Conservation (phyloP, 345 rosid genomes). For the Melaleuca quinquenervia region DNA sequence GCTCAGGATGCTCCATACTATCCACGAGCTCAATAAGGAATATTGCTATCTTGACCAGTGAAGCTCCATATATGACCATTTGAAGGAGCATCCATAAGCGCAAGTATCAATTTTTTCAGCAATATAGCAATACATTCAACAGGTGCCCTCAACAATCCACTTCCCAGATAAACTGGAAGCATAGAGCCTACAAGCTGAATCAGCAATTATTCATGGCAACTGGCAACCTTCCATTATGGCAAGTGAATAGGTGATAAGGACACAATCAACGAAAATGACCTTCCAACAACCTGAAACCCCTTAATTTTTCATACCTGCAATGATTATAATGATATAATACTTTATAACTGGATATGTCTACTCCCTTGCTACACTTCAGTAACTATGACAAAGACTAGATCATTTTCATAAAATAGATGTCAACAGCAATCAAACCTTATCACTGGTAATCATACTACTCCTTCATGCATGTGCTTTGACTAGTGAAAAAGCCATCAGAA, state of each 20-base stretch:
- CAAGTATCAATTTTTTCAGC: not conserved
- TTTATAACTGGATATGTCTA: not conserved
- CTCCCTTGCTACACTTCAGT: not conserved
- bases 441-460: not conserved
- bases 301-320: not conserved
- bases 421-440: not conserved
- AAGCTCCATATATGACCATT: not conserved
- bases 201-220: not conserved
- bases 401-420: not conserved
- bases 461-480: not conserved
- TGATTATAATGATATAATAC: not conserved
- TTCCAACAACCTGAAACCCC: not conserved
- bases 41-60: not conserved
- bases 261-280: not conserved
- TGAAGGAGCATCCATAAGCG: not conserved
- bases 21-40: not conserved
- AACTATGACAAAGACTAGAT: not conserved
- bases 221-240: not conserved
- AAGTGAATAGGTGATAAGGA: not conserved
- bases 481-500: not conserved
- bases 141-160: not conserved
- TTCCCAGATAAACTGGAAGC: not conserved
- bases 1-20: not conserved
- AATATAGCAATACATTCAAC: not conserved
- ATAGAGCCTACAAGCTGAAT: not conserved